phyloP scores from a whole-genome alignment of 331 rosid species.

The Rhamnella rubrinervis region DNA sequence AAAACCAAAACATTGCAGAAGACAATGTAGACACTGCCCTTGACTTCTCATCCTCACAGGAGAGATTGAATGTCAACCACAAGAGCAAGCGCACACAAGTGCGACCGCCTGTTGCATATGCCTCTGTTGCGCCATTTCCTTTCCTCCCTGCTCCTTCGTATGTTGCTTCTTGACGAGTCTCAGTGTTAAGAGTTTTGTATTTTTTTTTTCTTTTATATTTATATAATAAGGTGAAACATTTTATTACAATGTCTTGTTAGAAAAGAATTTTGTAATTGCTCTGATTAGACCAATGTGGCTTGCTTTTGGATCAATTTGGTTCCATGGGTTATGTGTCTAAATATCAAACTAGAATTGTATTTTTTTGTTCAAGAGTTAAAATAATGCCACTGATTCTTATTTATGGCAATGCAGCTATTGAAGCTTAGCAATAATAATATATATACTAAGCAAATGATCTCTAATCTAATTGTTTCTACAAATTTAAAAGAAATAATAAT shows the following conservation, averaged over 20 bases:
- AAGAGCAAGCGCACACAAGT: constrained; percentile 25
- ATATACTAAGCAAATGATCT: no score
- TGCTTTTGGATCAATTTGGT: neutral
- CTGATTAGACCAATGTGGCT: neutral
- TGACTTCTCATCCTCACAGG: constrained; percentile 31
- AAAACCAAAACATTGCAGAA: constrained; percentile 31
- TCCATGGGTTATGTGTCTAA: neutral
- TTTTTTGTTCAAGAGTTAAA: neutral
- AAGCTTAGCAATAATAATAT: no score
- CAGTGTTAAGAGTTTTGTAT: constrained; percentile 12
- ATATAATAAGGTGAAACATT: neutral
- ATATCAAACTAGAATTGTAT: neutral
- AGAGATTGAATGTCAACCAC: constrained; percentile 18
- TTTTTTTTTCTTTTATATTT: neutral
- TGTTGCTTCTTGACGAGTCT: constrained; percentile 28
- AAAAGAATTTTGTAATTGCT: neutral
- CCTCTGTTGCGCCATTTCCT: constrained; percentile 87
- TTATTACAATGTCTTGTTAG: constrained; percentile 1
- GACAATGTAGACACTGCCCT: constrained; percentile 22
- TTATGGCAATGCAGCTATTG: neutral
- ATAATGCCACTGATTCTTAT: neutral
- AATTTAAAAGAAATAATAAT: no score
- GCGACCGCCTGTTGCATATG: constrained; percentile 78
- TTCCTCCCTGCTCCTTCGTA: constrained; percentile 82
- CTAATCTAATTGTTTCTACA: no score